Conservation (phyloP, 352 stramenopile species). For the Aphanomyces stellatus region DNA sequence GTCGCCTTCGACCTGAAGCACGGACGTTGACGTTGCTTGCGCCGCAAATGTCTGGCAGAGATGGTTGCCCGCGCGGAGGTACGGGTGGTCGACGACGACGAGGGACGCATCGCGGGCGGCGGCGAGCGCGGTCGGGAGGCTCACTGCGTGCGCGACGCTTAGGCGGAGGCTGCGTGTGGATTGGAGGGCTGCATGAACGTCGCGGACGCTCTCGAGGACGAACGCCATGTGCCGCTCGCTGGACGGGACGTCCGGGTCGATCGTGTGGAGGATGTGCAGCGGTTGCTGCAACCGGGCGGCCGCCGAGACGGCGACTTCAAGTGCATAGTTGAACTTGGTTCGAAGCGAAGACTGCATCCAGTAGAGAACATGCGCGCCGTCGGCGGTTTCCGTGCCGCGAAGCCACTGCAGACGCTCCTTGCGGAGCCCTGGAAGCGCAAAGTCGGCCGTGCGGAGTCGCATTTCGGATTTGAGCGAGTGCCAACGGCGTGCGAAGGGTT, state of each 20-base stretch:
- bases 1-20: conserved; percentile 96
- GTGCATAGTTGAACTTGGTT: conserved; percentile 70
- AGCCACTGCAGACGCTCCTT: conserved; percentile 13
- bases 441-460: neutral
- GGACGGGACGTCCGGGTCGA: conserved; percentile 24
- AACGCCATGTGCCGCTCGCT: conserved; percentile 71
- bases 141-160: conserved; percentile 49
- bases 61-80: conserved; percentile 49
- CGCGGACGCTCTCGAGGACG: conserved; percentile 52
- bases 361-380: conserved; percentile 52
- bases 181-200: conserved; percentile 37
- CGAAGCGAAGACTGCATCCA: conserved; percentile 85
- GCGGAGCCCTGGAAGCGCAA: neutral
- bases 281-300: conserved; percentile 56
- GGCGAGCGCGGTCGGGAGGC: neutral
- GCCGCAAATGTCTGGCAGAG: conserved; percentile 35
- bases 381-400: neutral
- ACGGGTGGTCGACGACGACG: conserved; percentile 70
- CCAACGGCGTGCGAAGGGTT: neutral
- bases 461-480: too few relatives aligned
- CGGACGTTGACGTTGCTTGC: conserved; percentile 26
- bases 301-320: conserved; percentile 64
- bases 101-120: conserved; percentile 36
- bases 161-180: conserved; percentile 41
- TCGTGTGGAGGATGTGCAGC: conserved; percentile 57